These are phyloP conservation scores for Aspergillus carbonarius DNA, from an alignment of 2,329 filamentous ascomycete species.

Conservation along the genomic window DNA sequence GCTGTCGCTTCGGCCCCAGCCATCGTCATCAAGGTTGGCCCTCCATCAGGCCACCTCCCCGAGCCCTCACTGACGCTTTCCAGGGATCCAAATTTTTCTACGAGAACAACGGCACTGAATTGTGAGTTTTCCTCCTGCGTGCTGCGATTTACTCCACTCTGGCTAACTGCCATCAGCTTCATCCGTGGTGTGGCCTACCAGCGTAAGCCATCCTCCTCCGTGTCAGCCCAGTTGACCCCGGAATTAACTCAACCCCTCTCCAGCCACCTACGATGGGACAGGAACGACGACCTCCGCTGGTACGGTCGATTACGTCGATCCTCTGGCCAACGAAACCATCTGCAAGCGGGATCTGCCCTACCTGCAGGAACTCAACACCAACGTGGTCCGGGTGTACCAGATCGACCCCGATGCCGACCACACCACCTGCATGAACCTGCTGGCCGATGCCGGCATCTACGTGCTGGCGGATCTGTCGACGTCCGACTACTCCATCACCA, in stretches of 20 bases:
- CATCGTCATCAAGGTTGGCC: conserved; percentile 62
- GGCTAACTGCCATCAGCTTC: conserved; percentile 51
- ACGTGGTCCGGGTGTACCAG: conserved; percentile 90
- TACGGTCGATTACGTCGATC: conserved; percentile 68
- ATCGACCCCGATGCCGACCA: conserved; percentile 78
- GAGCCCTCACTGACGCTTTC: no score
- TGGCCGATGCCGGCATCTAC: conserved; percentile 85
- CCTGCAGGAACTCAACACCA: conserved; percentile 74
- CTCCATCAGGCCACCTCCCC: not conserved
- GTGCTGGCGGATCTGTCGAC: conserved; percentile 86
- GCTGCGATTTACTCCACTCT: not conserved
- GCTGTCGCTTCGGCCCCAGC: conserved; percentile 56
- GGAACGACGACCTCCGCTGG: conserved; percentile 50
- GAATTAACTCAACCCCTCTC: not conserved
- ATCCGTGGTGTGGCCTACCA: conserved; percentile 94
- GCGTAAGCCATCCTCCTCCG: conserved; percentile 41
- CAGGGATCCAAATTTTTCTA: conserved; percentile 83
- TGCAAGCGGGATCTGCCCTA: conserved; percentile 84
- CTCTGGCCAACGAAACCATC: conserved; percentile 66
- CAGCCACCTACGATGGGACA: conserved; percentile 61
- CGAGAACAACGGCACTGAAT: conserved; percentile 71
- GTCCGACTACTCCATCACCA: conserved; percentile 79
- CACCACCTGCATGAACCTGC: conserved; percentile 74
- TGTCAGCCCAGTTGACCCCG: not conserved
- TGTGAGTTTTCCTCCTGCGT: conserved; percentile 47